A percentile compares a stretch with the other conserved stretches of the same genome.
Conservation (phyloP, 2,329 filamentous ascomycete species). For the Biscogniauxia sp. region DNA sequence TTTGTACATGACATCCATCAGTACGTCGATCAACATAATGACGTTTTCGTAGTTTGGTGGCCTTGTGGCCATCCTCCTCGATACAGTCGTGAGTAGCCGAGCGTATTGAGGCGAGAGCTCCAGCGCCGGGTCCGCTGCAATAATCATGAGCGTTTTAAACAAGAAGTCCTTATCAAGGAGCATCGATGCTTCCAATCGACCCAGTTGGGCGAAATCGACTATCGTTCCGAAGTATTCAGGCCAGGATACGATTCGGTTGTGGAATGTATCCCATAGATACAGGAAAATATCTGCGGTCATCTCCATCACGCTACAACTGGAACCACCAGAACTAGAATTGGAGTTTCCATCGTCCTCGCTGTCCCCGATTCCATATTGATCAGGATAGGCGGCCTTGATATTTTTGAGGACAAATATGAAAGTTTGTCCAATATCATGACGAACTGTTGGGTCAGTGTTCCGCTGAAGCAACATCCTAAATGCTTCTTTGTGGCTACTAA, state of each 20-base stretch:
- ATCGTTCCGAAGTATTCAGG: conserved; percentile 74
- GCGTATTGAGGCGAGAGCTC: conserved; percentile 54
- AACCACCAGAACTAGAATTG: conserved; percentile 27
- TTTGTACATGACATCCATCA: conserved; percentile 45
- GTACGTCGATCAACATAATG: conserved; percentile 47
- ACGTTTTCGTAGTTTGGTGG: conserved; percentile 53
- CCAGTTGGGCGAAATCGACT: conserved; percentile 61
- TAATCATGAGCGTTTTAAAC: conserved; percentile 54
- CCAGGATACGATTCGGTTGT: conserved; percentile 65
- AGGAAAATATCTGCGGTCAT: conserved; percentile 48
- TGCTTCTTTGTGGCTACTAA: conserved; percentile 51
- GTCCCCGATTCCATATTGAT: conserved; percentile 42
- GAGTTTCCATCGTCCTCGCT: conserved; percentile 30
- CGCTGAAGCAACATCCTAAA: conserved; percentile 65
- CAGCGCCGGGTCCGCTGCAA: conserved; percentile 56
- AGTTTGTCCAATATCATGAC: conserved; percentile 48
- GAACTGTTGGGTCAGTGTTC: conserved; percentile 55
- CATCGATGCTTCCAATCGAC: conserved; percentile 53
- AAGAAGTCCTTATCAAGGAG: conserved; percentile 64
- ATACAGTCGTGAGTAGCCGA: conserved; percentile 51
- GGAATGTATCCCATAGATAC: conserved; percentile 61
- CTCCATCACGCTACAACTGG: conserved; percentile 33
- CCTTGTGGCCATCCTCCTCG: conserved; percentile 48
- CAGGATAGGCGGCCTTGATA: conserved; percentile 49
- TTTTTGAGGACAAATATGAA: conserved; percentile 52